Percentiles rank a stretch among this genome's conserved stretches.
Conservation (phyloP, 345 rosid species). For the Durio zibethinus region DNA sequence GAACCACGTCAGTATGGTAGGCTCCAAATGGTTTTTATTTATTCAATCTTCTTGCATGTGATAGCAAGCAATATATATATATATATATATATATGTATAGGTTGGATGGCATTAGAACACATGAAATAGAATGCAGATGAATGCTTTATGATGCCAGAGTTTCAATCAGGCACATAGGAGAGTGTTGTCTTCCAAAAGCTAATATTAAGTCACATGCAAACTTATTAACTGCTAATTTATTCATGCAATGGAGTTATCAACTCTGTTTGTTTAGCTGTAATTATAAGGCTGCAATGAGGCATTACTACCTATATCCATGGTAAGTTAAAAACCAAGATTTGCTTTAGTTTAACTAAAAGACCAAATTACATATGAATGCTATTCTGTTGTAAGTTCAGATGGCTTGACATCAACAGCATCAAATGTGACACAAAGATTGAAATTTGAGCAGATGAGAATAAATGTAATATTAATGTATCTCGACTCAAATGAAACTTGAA, state of each 20-base stretch:
- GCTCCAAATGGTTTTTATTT: not conserved
- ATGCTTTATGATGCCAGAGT: conserved; percentile 1
- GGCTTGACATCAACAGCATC: not conserved
- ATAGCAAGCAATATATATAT: not conserved
- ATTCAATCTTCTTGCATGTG: not conserved
- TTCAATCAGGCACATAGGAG: not conserved
- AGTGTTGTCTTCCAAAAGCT: not conserved
- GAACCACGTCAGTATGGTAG: not conserved
- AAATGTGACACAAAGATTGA: not conserved
- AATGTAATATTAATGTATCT: not conserved
- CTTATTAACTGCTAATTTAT: not conserved
- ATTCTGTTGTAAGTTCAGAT: not conserved
- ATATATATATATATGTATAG: not conserved
- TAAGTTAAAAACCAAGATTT: not conserved
- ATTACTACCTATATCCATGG: not conserved
- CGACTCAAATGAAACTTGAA: not conserved
- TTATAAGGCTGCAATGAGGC: not conserved
- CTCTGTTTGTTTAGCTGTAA: not conserved
- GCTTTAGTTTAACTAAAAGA: not conserved
- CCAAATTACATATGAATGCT: not conserved
- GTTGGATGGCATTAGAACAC: not conserved
- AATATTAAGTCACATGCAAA: not conserved
- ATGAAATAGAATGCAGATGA: not conserved
- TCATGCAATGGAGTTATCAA: not conserved
- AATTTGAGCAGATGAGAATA: not conserved